Percentiles rank a stretch among this genome's conserved stretches.
phyloP scores from a whole-genome alignment of 2,329 filamentous ascomycete genomes.

The Scleromitrula shiraiana region DNA sequence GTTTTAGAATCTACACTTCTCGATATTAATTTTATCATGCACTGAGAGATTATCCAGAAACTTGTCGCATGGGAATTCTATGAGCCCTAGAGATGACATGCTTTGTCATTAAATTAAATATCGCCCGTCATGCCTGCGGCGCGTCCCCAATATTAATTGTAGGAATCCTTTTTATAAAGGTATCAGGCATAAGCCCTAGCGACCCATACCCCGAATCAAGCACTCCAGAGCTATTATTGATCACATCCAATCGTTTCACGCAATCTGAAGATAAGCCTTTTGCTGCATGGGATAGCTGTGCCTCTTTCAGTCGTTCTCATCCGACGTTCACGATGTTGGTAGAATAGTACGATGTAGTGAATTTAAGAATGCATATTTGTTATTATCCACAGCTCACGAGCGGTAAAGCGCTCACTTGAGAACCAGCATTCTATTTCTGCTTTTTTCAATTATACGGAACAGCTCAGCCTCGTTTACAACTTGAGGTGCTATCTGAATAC shows the following conservation, averaged over 20 bases:
- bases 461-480: background rate
- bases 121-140: too few species aligned
- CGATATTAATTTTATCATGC: too few species aligned
- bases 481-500: background rate
- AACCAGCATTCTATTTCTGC: background rate
- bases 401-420: too few species aligned
- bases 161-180: too few species aligned
- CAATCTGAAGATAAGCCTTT: constrained; percentile 8
- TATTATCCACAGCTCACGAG: background rate
- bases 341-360: background rate
- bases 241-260: background rate
- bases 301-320: background rate
- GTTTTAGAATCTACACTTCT: too few species aligned
- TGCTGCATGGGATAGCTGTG: constrained; percentile 2
- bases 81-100: too few species aligned
- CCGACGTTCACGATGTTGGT: background rate
- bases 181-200: background rate
- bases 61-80: too few species aligned
- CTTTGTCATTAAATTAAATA: too few species aligned
- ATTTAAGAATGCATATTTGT: background rate
- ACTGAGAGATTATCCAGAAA: too few species aligned
- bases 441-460: background rate
- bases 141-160: too few species aligned
- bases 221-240: background rate
- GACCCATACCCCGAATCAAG: constrained; percentile 3